A percentile compares a stretch with the other conserved stretches of the same genome.
phyloP scores from a whole-genome alignment of 176 grass and related monocot species.

The Eragrostis nindensis region DNA sequence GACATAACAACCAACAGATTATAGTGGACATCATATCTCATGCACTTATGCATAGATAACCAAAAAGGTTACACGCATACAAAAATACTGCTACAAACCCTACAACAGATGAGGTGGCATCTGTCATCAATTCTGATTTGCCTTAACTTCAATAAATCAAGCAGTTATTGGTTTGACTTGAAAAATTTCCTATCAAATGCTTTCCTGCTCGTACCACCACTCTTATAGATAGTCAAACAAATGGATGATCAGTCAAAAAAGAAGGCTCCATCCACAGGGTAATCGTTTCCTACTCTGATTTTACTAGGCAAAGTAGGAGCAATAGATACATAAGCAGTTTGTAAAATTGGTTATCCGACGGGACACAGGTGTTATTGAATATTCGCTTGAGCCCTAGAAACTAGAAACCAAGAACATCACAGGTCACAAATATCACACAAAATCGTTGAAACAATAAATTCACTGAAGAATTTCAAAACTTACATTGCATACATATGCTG shows the following conservation, averaged over 20 bases:
- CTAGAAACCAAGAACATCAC: conserved; percentile 11
- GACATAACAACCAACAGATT: conserved; percentile 28
- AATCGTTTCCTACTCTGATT: not conserved
- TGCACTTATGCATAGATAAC: not conserved
- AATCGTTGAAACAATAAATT: not conserved
- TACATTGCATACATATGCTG: conserved; percentile 91
- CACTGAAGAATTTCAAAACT: conserved; percentile 40
- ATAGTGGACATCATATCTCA: conserved; percentile 2
- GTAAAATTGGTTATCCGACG: too few species aligned
- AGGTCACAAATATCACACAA: not conserved
- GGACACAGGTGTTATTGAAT: too few species aligned
- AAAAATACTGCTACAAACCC: not conserved
- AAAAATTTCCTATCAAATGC: not conserved
- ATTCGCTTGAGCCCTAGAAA: conserved; percentile 18
- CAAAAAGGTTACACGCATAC: not conserved
- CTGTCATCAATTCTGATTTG: not conserved
- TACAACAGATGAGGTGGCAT: not conserved
- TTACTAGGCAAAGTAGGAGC: too few species aligned
- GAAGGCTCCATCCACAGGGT: not conserved
- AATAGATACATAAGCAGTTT: too few species aligned
- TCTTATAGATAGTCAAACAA: not conserved
- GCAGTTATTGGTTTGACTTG: not conserved
- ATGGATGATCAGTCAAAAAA: conserved; percentile 4
- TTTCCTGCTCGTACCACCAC: not conserved
- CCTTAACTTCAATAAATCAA: not conserved